Evolutionary conservation across 306 rosid species (phyloP), one percentile per base, ranked within the genome.

Genomic region (Cucumis hystrix): DNA sequence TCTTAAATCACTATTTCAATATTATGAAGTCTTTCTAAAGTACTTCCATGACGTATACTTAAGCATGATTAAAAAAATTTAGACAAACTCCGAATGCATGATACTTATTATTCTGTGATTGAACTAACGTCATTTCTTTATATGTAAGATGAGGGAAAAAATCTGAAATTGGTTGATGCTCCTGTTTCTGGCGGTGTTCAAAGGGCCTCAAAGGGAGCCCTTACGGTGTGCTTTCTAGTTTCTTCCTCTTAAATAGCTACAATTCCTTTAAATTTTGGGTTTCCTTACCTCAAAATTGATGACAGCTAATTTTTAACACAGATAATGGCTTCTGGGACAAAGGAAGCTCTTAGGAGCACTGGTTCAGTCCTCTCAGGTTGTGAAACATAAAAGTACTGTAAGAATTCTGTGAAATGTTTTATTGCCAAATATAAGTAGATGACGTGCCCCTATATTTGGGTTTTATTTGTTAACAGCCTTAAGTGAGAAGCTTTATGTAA

Each of bases 111-210:
- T 41, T 80, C 79, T 63, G 33, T 80, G 79, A 86, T 81, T 59
- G 76, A 57, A 78, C 75, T 70, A 43, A 47, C 25, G 79, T 67
- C 60, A 80, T 82, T 70, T 81, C 68, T 79, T 77, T 73, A 81
- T 84, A 79, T 85, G 76, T 59, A 87, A 94, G 97, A 85, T 82
- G 93, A 90, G 80, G 91, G 85, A 69, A 94, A 85, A 82, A 84
- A 84, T 84, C 84, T 94, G 86, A 94, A 91, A 86, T 83, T 94
- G 88, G 94, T 94, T 82, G 98, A 94, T 84, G 98, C 98, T 78
- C 98, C 98, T 47, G 96, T 94, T 80, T 94, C 97, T 81, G 98
- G 98, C 63, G 98, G 98, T 79, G 97, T 91, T 83, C 78, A 52
- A 82, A 91, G 89, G 80, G 98, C 98, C 62, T 81, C 96, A 56